Evolutionary conservation across 2,329 filamentous ascomycete species (phyloP), one percentile per base, ranked within the genome.

Genomic region (Ceratocystiopsis brevicomis): DNA sequence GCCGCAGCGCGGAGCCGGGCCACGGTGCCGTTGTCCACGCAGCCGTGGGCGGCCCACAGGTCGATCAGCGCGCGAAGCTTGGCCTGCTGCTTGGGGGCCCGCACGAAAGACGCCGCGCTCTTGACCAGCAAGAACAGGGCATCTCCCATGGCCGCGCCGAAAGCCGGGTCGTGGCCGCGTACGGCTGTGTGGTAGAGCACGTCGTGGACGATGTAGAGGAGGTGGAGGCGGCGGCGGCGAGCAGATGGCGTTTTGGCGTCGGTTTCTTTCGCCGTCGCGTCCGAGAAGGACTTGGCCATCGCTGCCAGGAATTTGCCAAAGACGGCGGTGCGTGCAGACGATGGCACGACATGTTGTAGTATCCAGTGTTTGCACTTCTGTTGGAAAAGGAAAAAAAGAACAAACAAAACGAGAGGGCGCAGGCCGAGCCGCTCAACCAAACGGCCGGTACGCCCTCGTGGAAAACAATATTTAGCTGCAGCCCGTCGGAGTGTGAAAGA

Each of bases 301-400:
- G 78, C 74, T 48, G 71, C 68, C 49, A 92, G 63, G 60, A 84
- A 93, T 61, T 84, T 87, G 52, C 74, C 81, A 51, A 92, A 63
- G 37, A 78, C 72, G 46, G 66, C 63, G 50, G 75, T 69, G 53
- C 85, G 77, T 51, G 69, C 65, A 45, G 71, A 59, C 47, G 84
- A 90, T 45, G 70, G 69, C 53, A 73, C 67, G 56, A 88, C 66
- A 63, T 85, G 73, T 53, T 71, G 69, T 56, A 86, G 62, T 54
- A 88, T 78, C 84, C 84, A 93, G 62, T 73, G 68, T 71, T 87
- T 93, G 71, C 82, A 87, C 68, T 75, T 81, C 86, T 93, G 73
- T 63, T 46, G 52, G 59, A 46, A 49, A 13, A 15, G 46, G 50
- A 13, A 15, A 18, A 14, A 12, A 30, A 9, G 18, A 17, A 12